Percentiles rank a stretch among this genome's conserved stretches.
Conservation (phyloP, 2,329 filamentous ascomycete species). For the Cercospora sesami region DNA sequence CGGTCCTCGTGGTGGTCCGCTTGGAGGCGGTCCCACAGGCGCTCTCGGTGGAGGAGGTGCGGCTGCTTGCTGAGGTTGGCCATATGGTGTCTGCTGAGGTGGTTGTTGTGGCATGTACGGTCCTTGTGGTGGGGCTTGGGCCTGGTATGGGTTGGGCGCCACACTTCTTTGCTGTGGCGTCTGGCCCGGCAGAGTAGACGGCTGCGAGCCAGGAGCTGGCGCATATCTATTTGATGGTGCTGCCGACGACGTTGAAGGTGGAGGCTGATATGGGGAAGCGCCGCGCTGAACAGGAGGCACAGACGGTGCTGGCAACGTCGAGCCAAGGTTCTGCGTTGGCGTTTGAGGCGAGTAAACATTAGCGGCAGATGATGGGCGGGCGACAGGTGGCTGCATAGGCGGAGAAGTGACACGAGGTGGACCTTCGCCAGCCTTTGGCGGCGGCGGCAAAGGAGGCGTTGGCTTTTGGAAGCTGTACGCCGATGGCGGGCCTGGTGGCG, state of each 20-base stretch:
- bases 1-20: conserved; percentile 48
- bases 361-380: conserved; percentile 53
- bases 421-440: conserved; percentile 74
- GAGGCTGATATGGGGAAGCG: conserved; percentile 81
- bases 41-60: conserved; percentile 40
- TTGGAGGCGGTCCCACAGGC: conserved; percentile 44
- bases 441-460: conserved; percentile 74
- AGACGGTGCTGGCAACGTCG: conserved; percentile 47
- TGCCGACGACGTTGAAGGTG: conserved; percentile 60
- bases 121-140: conserved; percentile 31
- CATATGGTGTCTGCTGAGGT: conserved; percentile 38
- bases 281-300: conserved; percentile 68
- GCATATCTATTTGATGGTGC: conserved; percentile 77
- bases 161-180: conserved; percentile 47
- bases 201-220: conserved; percentile 60
- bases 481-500: conserved; percentile 58
- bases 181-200: conserved; percentile 41
- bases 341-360: conserved; percentile 66
- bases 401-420: conserved; percentile 72
- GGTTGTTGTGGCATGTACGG: conserved; percentile 44
- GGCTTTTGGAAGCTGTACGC: conserved; percentile 60
- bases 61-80: conserved; percentile 43
- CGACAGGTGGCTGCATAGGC: conserved; percentile 46
- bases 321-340: conserved; percentile 44
- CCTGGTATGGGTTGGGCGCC: conserved; percentile 49